Base-by-base conservation (phyloP, 805 yeast genomes). In the Saitoella complicata region DNA sequence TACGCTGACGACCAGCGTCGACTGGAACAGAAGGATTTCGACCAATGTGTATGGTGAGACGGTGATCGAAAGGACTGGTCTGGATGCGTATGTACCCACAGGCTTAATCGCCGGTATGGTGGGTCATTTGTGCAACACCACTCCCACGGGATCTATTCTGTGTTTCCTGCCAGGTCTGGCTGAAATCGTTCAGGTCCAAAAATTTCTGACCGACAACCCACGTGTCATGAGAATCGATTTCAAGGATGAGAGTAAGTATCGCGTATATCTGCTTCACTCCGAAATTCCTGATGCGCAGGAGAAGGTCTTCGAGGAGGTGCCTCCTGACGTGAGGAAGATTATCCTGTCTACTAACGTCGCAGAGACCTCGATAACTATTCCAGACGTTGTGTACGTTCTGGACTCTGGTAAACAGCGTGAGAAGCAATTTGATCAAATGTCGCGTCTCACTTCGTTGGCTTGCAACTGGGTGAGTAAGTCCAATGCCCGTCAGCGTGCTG, bases 121-220 rank as follows among this genome's bases (percentile, higher is more conserved):
- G 21, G 21, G 21, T 21, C 21, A 21, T 21, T 21, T 21, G 21
- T 21, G 21, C 21, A 21, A 21, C 21, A 21, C 21, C 21, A 21
- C 21, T 21, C 21, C 21, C 21, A 21, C 21, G 21, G 21, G 21
- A 21, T 21, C 21, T 21, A 73, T 91, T n/a, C 63, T 91, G 31
- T 88, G 88, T 45, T 91, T 91, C 57, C 64, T 91, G 45, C 87
- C 97, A 0, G 98, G 98, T 50, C 98, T 91, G 60, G 98, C 91
- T 58, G 98, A 91, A 57, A 91, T 91, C 59, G 98, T 91, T 58
- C 80, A 80, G 53, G 79, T 82, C 9, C 85, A 76, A 1, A 71
- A 73, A 9, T 61, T 78, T 1, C 62, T 91, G 45, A 70, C 66
- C 45, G 43, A 52, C 5, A 31, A 47, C 11, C 38, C 45, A 21